Conservation (phyloP, 163 green algal species). For the Picocystis sp. region DNA sequence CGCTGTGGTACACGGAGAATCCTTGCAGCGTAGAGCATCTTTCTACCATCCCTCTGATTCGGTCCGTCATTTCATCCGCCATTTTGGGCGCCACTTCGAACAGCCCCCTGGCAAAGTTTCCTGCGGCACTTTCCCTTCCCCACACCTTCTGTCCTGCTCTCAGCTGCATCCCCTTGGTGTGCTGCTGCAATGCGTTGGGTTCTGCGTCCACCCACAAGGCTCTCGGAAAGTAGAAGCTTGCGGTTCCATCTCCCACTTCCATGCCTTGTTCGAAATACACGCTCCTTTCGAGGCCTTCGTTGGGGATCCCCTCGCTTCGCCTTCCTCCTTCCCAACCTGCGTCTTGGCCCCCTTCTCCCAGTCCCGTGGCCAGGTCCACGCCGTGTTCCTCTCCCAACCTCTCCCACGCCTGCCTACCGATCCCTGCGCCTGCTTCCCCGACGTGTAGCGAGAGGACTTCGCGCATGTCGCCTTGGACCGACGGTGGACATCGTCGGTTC, state of each 20-base stretch:
- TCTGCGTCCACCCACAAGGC: conserved; percentile 2
- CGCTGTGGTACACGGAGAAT: conserved; percentile 6
- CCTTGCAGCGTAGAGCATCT: conserved; percentile 5
- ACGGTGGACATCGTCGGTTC: too few species aligned
- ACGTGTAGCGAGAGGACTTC: conserved; percentile 6
- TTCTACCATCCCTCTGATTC: conserved; percentile 2
- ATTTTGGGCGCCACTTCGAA: conserved; percentile 3
- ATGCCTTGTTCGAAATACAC: neutral
- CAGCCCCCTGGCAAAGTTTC: conserved; percentile 4
- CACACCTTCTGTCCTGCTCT: conserved; percentile 1
- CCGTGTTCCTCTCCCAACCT: conserved; percentile 1
- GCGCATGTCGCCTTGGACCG: neutral
- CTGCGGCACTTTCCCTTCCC: conserved; percentile 4
- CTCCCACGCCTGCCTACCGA: conserved; percentile 3
- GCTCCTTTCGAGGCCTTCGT: neutral
- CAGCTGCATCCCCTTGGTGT: neutral
- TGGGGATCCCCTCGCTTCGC: neutral
- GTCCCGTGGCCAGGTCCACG: too few species aligned
- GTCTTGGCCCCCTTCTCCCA: too few species aligned
- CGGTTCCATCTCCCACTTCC: neutral
- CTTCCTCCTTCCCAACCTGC: neutral
- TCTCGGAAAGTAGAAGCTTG: conserved; percentile 1
- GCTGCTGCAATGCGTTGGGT: neutral
- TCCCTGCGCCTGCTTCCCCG: conserved; percentile 1
- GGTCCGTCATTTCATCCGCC: conserved; percentile 1